Evolutionary conservation across 2,329 filamentous ascomycete genomes (phyloP), one percentile per base, ranked within the genome.

Genomic region (Fusarium papillatum): DNA sequence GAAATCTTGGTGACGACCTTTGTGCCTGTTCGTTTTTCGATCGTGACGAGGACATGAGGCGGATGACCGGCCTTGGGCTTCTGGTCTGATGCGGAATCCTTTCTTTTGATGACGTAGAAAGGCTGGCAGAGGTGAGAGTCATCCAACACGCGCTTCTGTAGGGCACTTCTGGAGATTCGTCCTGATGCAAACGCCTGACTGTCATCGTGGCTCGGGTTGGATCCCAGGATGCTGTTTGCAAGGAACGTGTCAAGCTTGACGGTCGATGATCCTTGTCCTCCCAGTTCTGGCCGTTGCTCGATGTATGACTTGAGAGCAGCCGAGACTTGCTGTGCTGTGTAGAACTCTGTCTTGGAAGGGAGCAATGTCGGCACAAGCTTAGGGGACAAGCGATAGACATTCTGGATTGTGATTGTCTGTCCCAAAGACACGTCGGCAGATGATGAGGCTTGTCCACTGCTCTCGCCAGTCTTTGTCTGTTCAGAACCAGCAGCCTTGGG

Each of bases 1-100:
- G 76, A 74, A 13, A 78, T 48, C 14, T 79, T 78, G 41, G 76
- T 78, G 9, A 78, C 76, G 2, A 79, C 73, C 43, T 78, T 78
- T 19, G 75, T 78, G 3, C 76, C 76, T 0, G 76, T 79, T 69
- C 76, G 73, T 4, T 79, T 78, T 59, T 78, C 76, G 5, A 78
- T 70, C 2, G 76, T 79, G 46, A 78, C 63, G 6, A 75, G 36
- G 19, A 78, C 60, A 0, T 66, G 76, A 39, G 76, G 76, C 0
- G 76, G 76, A 2, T 59, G 29, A 2, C 76, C 76, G 17, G 75
- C 71, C 36, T 78, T 79, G 9, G 76, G 76, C 59, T 71, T 78
- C 13, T 79, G 76, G 0, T 76, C 75, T 0, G 76, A 43, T 0
- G 76, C 17, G 2, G 62, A 55, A 2, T 53, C 60, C 1, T 73